Conservation (phyloP, 257 asterid genomes). For the Nicotiana sylvestris region DNA sequence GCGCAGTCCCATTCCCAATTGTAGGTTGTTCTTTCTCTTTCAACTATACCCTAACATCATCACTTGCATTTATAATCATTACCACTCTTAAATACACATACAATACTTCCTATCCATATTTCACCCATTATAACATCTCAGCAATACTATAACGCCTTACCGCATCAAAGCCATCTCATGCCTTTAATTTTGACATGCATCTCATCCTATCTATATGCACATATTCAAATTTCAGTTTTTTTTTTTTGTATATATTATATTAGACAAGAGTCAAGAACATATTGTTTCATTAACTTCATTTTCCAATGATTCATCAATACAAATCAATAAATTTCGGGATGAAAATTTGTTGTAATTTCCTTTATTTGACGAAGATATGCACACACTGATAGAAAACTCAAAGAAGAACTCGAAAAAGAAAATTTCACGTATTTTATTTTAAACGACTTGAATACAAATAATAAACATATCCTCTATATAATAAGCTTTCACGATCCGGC, state of each 20-base stretch:
- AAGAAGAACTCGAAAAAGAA: too few species aligned
- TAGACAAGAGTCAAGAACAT: neutral
- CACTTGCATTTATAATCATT: slow-evolving; percentile 25
- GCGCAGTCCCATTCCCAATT: slow-evolving; percentile 30
- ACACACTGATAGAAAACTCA: neutral
- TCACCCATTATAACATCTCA: neutral
- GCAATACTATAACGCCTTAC: neutral
- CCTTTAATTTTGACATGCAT: neutral
- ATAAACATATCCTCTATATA: neutral
- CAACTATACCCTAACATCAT: neutral
- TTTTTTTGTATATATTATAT: too few species aligned
- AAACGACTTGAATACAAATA: neutral
- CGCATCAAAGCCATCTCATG: neutral
- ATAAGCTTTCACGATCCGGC: neutral
- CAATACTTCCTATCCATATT: neutral
- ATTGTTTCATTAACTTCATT: neutral
- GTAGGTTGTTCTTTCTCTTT: neutral
- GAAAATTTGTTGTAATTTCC: neutral
- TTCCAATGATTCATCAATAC: neutral
- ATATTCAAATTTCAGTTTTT: too few species aligned
- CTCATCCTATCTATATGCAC: neutral
- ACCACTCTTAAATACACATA: slow-evolving; percentile 44
- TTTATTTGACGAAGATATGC: neutral
- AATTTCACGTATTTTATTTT: rapidly evolving
- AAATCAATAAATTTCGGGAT: too few species aligned